These are phyloP conservation scores for Inonotus hispidus DNA, from an alignment of 1,284 basidiomycete genomes.

Conservation along the genomic window DNA sequence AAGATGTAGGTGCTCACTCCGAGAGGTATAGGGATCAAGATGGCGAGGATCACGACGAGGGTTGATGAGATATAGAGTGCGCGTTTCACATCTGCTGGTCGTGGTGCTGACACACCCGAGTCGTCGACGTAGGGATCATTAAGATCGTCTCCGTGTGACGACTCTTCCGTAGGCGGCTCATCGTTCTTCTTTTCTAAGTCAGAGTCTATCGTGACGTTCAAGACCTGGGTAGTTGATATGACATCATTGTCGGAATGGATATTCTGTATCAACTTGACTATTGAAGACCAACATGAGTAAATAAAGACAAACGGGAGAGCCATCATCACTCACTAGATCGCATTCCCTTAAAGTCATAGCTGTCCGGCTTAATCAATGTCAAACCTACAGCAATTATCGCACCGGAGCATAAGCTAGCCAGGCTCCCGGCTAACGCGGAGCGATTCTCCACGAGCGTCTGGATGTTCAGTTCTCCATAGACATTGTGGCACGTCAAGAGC, in stretches of 20 bases:
- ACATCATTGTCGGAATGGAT: background rate
- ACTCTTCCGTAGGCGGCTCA: conserved; percentile 4
- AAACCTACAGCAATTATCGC: conserved; percentile 38
- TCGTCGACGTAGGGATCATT: background rate
- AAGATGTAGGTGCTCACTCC: conserved; percentile 49
- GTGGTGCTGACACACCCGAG: conserved; percentile 18
- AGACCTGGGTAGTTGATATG: conserved; percentile 10
- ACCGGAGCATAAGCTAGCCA: conserved; percentile 41
- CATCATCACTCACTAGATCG: conserved; percentile 32
- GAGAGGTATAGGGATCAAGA: conserved; percentile 39
- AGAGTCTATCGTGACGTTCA: conserved; percentile 17
- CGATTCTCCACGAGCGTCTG: conserved; percentile 41
- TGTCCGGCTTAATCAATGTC: conserved; percentile 37
- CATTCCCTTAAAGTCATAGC: conserved; percentile 45
- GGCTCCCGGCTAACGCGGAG: conserved; percentile 43
- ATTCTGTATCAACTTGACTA: conserved; percentile 15
- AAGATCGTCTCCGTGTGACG: too few relatives aligned
- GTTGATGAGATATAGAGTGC: conserved; percentile 39
- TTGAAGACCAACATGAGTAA: background rate
- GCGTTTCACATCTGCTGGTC: conserved; percentile 33
- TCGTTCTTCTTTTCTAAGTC: conserved; percentile 14
- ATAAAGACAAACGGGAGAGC: background rate
- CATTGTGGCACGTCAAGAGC: conserved; percentile 48
- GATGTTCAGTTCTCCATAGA: conserved; percentile 41
- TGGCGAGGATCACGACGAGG: conserved; percentile 35